Evolutionary conservation across 2,329 filamentous ascomycete species (phyloP), one percentile per base, ranked within the genome.

Genomic region (Exserohilum turcica): DNA sequence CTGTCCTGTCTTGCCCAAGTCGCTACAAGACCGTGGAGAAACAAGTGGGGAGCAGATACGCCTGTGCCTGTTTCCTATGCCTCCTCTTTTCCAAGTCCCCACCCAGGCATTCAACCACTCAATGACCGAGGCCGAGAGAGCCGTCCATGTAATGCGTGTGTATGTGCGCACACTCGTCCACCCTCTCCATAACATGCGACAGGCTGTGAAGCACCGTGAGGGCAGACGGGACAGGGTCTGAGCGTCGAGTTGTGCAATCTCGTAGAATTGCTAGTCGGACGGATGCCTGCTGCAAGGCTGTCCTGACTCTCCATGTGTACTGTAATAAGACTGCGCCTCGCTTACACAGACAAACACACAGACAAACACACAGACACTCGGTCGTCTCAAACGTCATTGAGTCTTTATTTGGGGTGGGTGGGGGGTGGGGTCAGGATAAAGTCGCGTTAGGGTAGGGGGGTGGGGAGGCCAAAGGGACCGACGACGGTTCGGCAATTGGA

Each of bases 331-430:
- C 19, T 10, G 40, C 21, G 44, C 39, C 27, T 67, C 57, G 61
- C 45, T 45, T 62, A 48, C 54, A 24, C 45, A 44, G 24, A 59
- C 21, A 24, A 24, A 24, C 21, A 48, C 54, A 24, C 45, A 44
- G 24, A 59, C 21, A 24, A 24, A 24, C 21, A 24, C 21, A 24
- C 21, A 24, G 21, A 24, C 21, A 24, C 21, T 5, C 21, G 4
- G 4, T 24, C 4, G 57, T 59, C 48, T 53, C 49, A 59, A 64
- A 64, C 57, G 56, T 64, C 57, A 61, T 47, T 33, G 44, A 54
- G 60, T 53, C 40, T 49, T 55, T 60, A 24, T 24, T 24, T 24
- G 21, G 21, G 4, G 4, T 4, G 21, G 7, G 21, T 24, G 21
- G 21, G 21, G 21, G 21, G 21, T 24, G 21, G 21, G 21, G 21